A percentile compares a stretch with the other conserved stretches of the same genome.
Conservation (phyloP, 1,284 basidiomycete species). For the Limonomyces culmigenus region DNA sequence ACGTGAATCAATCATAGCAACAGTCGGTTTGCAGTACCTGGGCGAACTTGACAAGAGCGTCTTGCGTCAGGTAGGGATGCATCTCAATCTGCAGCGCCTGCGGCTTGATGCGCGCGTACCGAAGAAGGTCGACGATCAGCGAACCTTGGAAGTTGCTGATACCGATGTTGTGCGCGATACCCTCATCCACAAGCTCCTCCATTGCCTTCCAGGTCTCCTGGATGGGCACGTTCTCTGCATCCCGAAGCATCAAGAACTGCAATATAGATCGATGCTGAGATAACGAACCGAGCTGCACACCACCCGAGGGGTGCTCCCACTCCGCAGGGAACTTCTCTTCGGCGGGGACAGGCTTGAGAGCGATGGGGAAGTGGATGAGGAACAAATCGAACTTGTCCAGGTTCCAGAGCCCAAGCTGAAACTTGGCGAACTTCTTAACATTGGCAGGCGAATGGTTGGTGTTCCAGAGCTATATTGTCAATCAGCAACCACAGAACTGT, state of each 20-base stretch:
- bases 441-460: conserved; percentile 61
- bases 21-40: too few relatives aligned
- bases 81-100: conserved; percentile 64
- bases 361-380: conserved; percentile 67
- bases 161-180: conserved; percentile 61
- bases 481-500: conserved; percentile 4
- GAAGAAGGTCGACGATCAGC: conserved; percentile 45
- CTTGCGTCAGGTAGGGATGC: conserved; percentile 64
- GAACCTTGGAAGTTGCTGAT: conserved; percentile 52
- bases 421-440: conserved; percentile 35
- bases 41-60: conserved; percentile 40
- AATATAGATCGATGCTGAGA: conserved; percentile 5
- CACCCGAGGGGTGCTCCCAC: conserved; percentile 36
- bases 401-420: conserved; percentile 62
- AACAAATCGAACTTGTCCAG: conserved; percentile 67
- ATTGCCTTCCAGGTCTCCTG: conserved; percentile 64
- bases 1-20: too few relatives aligned
- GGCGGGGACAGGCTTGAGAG: conserved; percentile 63
- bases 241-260: not conserved
- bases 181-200: conserved; percentile 58
- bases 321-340: conserved; percentile 43
- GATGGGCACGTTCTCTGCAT: conserved; percentile 43
- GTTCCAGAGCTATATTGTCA: conserved; percentile 51
- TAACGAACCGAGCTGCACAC: conserved; percentile 39
- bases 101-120: conserved; percentile 56